A percentile compares a stretch with the other conserved stretches of the same genome.
Conservation (phyloP, 2,329 filamentous ascomycete genomes). For the Diaporthe australafricana region DNA sequence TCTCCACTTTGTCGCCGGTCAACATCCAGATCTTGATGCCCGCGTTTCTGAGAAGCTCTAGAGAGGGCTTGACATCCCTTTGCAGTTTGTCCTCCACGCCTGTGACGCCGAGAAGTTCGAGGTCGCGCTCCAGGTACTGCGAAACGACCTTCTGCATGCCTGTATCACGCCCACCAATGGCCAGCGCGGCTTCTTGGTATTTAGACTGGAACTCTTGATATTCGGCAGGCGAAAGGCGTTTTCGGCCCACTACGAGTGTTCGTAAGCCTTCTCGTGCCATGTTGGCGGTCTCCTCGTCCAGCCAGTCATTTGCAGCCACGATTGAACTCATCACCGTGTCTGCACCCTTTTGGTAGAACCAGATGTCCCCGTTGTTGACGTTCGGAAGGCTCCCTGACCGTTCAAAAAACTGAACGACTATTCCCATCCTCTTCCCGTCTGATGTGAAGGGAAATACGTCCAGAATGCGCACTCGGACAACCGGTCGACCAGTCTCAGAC, state of each 20-base stretch:
- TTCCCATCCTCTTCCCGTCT: constrained; percentile 97
- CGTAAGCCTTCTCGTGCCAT: constrained; percentile 97
- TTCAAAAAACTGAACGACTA: constrained; percentile 88
- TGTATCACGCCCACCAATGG: constrained; percentile 82
- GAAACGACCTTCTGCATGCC: constrained; percentile 85
- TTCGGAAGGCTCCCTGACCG: constrained; percentile 60
- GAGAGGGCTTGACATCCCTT: constrained; percentile 91
- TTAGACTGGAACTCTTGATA: constrained; percentile 83
- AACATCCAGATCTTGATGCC: constrained; percentile 99
- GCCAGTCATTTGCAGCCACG: constrained; percentile 96
- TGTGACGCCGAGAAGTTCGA: constrained; percentile 96
- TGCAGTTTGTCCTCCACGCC: constrained; percentile 98
- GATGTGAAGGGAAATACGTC: constrained; percentile 98
- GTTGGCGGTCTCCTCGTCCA: constrained; percentile 98
- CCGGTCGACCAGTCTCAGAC: constrained; percentile 76
- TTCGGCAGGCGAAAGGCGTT: constrained; percentile 80
- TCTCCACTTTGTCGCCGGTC: constrained; percentile 98
- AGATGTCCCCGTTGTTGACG: constrained; percentile 80
- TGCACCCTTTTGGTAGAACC: constrained; percentile 98
- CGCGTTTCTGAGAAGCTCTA: constrained; percentile 94
- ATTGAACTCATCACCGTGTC: constrained; percentile 99
- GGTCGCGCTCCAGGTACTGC: constrained; percentile 84
- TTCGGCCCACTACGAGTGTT: constrained; percentile 94
- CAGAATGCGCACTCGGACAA: constrained; percentile 88
- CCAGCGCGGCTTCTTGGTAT: constrained; percentile 84